A percentile compares a stretch with the other conserved stretches of the same genome.
Conservation (phyloP, 2,329 filamentous ascomycete genomes). For the Esteya vermicola region DNA sequence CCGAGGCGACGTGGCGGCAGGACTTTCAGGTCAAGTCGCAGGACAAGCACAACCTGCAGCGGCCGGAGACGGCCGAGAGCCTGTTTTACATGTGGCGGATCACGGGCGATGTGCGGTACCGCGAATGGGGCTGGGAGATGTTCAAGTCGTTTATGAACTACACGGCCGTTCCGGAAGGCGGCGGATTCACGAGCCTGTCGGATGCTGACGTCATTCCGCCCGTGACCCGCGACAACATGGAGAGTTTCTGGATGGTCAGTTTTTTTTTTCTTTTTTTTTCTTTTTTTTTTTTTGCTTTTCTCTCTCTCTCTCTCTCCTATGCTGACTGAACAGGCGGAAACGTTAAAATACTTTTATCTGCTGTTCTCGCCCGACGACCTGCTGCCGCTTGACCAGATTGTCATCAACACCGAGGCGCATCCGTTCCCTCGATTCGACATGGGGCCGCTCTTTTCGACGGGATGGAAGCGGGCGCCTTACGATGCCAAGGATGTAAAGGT, state of each 20-base stretch:
- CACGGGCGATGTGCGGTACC: conserved; percentile 76
- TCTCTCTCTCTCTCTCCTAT: neutral
- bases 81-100: conserved; percentile 99
- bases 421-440: conserved; percentile 78
- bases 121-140: conserved; percentile 98
- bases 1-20: conserved; percentile 52
- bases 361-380: conserved; percentile 77
- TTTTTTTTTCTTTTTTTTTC: neutral
- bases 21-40: conserved; percentile 69
- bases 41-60: conserved; percentile 87
- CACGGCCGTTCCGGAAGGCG: conserved; percentile 62
- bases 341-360: conserved; percentile 93
- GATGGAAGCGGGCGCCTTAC: conserved; percentile 57
- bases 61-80: conserved; percentile 92
- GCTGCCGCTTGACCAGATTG: conserved; percentile 70
- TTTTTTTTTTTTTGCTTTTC: neutral
- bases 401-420: conserved; percentile 95
- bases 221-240: conserved; percentile 74
- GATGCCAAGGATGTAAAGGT: neutral
- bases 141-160: conserved; percentile 83
- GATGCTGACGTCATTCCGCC: conserved; percentile 64
- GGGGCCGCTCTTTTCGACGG: conserved; percentile 61
- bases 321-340: conserved; percentile 70
- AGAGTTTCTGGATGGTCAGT: conserved; percentile 92
- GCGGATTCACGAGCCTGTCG: conserved; percentile 68